Conservation (phyloP, 768 basidiomycete species). For the Lentinula raphanica region DNA sequence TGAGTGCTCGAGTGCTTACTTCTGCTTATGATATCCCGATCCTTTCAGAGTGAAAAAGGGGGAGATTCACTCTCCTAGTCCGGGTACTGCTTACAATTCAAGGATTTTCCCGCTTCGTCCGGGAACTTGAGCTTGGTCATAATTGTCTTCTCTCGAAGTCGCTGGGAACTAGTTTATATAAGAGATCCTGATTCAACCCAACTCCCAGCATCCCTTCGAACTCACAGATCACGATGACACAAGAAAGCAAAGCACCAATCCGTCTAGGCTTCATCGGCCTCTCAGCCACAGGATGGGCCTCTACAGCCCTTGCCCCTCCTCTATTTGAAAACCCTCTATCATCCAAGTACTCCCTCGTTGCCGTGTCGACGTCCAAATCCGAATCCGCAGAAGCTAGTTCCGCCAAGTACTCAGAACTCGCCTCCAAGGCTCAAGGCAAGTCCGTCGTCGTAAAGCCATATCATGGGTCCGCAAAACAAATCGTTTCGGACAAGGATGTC, state of each 20-base stretch:
- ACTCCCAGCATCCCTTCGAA: not conserved
- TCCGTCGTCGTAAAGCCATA: constrained; percentile 25
- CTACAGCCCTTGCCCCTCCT: constrained; percentile 20
- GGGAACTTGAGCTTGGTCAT: not conserved
- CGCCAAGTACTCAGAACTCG: constrained; percentile 21
- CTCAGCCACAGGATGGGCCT: constrained; percentile 28
- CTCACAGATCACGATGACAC: not conserved
- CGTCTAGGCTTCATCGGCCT: constrained; percentile 30
- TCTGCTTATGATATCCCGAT: no score
- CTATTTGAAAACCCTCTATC: constrained; percentile 12
- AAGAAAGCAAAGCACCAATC: constrained; percentile 4
- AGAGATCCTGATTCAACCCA: not conserved
- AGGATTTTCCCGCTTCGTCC: not conserved
- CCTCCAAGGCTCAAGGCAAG: constrained; percentile 9
- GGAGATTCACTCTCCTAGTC: no score
- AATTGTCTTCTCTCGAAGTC: not conserved
- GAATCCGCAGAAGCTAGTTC: constrained; percentile 26
- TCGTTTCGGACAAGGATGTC: constrained; percentile 31
- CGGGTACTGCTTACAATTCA: not conserved
- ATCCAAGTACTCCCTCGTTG: constrained; percentile 23
- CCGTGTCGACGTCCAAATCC: constrained; percentile 28
- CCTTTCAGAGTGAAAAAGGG: no score
- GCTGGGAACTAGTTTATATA: not conserved
- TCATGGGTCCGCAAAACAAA: constrained; percentile 22
- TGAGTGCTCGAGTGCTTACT: no score